A percentile compares a stretch with the other conserved stretches of the same genome.
phyloP scores from a whole-genome alignment of 1,284 basidiomycete species.

The Ganoderma resinaceum region DNA sequence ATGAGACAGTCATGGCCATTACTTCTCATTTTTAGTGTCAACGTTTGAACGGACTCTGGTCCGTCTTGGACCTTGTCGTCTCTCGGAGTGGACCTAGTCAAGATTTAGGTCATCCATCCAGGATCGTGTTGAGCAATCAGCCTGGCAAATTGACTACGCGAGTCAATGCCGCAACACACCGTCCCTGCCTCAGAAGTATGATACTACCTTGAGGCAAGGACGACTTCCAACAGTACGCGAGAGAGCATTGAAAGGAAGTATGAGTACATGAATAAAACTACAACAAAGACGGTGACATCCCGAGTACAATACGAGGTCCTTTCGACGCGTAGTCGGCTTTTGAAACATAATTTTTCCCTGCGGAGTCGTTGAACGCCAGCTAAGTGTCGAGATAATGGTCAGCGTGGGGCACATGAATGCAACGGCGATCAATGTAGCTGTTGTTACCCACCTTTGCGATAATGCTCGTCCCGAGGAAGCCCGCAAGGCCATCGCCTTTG shows the following conservation, averaged over 20 bases:
- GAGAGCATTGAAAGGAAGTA: constrained; percentile 13
- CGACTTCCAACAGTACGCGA: background rate
- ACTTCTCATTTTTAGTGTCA: background rate
- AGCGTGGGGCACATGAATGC: constrained; percentile 12
- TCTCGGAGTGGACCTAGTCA: background rate
- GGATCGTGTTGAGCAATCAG: background rate
- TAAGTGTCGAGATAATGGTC: constrained; percentile 32
- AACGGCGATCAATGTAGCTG: background rate
- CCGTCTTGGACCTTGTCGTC: background rate
- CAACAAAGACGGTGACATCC: constrained; percentile 75
- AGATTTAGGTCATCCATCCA: background rate
- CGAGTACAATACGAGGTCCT: constrained; percentile 76
- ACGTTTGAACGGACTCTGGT: background rate
- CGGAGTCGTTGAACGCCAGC: constrained; percentile 70
- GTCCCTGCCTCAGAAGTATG: too few species aligned
- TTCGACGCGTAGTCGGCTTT: constrained; percentile 78
- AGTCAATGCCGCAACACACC: too few species aligned
- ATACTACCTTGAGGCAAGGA: background rate
- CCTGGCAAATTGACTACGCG: too few species aligned
- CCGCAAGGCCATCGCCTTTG: constrained; percentile 81
- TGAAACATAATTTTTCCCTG: constrained; percentile 73
- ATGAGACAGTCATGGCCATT: constrained; percentile 28
- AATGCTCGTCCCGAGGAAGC: constrained; percentile 89
- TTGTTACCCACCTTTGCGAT: constrained; percentile 66
- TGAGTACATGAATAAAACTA: constrained; percentile 43